Base-by-base conservation (phyloP, 2,329 filamentous ascomycete species). In the Nemania serpens region DNA sequence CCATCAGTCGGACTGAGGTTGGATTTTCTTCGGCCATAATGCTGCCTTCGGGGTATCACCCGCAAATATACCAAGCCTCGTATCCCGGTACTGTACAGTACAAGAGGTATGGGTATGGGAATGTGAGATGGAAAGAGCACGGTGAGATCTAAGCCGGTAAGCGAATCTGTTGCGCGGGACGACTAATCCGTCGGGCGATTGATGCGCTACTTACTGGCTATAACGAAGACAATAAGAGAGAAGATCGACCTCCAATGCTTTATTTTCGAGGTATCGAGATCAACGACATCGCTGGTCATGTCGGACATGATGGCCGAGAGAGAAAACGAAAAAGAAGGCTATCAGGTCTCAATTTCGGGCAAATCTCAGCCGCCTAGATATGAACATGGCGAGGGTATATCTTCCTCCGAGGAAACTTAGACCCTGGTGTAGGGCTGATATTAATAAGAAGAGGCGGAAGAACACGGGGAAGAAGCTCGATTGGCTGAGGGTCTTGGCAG, bases 51-150 rank as follows among this genome's bases (percentile, higher is more conserved):
- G 0, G 81, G 67, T 51, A 88, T 84, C 33, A 91, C 78, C 58
- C 88, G 83, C 54, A 75, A 17, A 12, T 48, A 39, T 45, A 75
- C 77, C 18, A 88, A 69, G 1, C 70, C 52, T 64, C 82, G 73
- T 41, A 83, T 65, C 20, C 83, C 59, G 3, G 68, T 75, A 62
- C 84, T 76, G 59, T 73, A 80, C 4, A 88, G 42, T 29, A 62
- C 58, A 58, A 80, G 77, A 12, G 89, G 89, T 1, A 90, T 50
- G 61, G 79, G 85, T 0, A 91, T 69, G 2, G 88, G 86, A 12
- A 91, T 77, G 58, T 86, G 80, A 63, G 89, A 90, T 0, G 88
- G 88, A 61, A 89, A 90, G 12, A 91, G 79, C 0, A 91, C 89
- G 43, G 86, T 79, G 51, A 90, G 76, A 74, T 91, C 88, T 91